Evolutionary conservation across 2,329 filamentous ascomycete species (phyloP).

Genomic region (Trichoderma sp.): DNA sequence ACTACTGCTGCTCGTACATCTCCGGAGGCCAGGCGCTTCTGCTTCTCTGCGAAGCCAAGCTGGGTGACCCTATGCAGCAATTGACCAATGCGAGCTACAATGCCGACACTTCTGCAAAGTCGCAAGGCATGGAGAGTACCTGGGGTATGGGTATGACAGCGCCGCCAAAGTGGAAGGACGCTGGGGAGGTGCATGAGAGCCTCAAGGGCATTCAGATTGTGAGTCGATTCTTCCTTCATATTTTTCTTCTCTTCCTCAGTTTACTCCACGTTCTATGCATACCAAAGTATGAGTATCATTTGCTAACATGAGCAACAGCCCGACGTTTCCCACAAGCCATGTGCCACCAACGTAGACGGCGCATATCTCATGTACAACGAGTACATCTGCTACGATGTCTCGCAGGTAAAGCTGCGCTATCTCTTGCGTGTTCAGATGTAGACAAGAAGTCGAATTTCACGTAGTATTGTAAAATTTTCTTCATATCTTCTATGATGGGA

Average conservation of each 20-base stretch:
- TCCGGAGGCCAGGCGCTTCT: constrained; percentile 71
- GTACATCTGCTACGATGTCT: constrained; percentile 68
- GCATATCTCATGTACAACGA: constrained; percentile 66
- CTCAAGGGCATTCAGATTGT: constrained; percentile 70
- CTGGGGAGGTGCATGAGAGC: constrained; percentile 58
- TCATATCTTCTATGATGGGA: neutral
- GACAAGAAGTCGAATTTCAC: neutral
- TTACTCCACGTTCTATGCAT: neutral
- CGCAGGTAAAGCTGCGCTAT: constrained; percentile 68
- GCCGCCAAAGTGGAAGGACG: constrained; percentile 74
- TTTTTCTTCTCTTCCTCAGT: neutral
- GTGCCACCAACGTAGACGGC: constrained; percentile 43
- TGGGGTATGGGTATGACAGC: constrained; percentile 65
- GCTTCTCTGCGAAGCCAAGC: constrained; percentile 74
- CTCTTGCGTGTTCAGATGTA: constrained; percentile 60
- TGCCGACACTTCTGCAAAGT: constrained; percentile 62
- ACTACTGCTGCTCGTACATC: constrained; percentile 64
- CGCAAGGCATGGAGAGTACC: constrained; percentile 61
- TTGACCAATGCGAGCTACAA: constrained; percentile 56
- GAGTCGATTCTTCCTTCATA: constrained; percentile 30
- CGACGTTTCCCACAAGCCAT: constrained; percentile 46
- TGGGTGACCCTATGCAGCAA: constrained; percentile 71
- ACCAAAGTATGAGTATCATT: neutral
- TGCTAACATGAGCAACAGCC: constrained; percentile 39
- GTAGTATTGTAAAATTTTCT: neutral